Percentiles rank a stretch among this genome's conserved stretches.
Evolutionary conservation across 176 grass and related monocot species (phyloP).

Genomic region (Thalia dealbata): DNA sequence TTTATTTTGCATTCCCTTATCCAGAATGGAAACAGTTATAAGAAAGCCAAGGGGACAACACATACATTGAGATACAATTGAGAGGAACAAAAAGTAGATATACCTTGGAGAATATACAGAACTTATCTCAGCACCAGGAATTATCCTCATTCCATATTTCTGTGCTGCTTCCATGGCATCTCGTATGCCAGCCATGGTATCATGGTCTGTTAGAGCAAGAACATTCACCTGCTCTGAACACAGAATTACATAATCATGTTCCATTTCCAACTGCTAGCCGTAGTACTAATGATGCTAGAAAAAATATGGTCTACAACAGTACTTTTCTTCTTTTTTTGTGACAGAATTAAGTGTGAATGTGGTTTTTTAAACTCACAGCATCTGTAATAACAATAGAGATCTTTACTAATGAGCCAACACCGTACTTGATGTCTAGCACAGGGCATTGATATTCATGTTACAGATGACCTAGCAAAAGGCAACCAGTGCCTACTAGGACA

Average conservation of each 20-base stretch:
- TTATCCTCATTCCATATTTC: conserved; percentile 76
- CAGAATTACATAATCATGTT: conserved; percentile 26
- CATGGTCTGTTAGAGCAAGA: conserved; percentile 91
- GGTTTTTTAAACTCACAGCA: no score
- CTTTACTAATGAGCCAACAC: no score
- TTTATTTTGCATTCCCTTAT: neutral
- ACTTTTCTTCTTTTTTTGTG: no score
- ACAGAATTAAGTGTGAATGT: no score
- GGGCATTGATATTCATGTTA: neutral
- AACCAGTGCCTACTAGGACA: neutral
- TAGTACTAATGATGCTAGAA: neutral
- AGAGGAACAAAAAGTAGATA: neutral
- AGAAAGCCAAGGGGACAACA: neutral
- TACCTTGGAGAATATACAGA: conserved; percentile 38
- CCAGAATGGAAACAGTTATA: neutral
- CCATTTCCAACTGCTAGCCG: neutral
- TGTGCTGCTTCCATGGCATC: conserved; percentile 55
- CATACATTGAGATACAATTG: neutral
- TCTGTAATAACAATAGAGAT: no score
- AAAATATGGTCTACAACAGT: neutral
- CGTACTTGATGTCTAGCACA: no score
- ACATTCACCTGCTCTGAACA: conserved; percentile 59
- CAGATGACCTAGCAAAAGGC: neutral
- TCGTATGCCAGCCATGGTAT: conserved; percentile 86
- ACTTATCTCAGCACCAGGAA: conserved; percentile 93